Conservation (phyloP, 2,329 filamentous ascomycete species). For the Neofusicoccum kwambonambiense region DNA sequence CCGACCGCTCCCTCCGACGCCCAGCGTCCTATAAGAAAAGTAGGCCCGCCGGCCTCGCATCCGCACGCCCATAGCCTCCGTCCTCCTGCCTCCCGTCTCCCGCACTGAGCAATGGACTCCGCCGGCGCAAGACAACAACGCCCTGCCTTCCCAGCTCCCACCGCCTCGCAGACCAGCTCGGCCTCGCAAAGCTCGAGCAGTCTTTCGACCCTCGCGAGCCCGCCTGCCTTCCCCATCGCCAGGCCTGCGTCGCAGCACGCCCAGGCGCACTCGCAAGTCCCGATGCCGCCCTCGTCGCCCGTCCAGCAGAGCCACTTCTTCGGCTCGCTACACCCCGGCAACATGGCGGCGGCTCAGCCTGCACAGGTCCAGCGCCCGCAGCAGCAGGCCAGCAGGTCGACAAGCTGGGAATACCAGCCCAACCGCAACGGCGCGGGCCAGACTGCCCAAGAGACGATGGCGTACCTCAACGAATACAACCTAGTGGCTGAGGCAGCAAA, state of each 20-base stretch:
- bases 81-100: not conserved
- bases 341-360: slow-evolving; percentile 22
- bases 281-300: slow-evolving; percentile 33
- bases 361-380: slow-evolving; percentile 29
- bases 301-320: slow-evolving; percentile 34
- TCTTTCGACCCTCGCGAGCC: slow-evolving; percentile 36
- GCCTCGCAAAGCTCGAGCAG: slow-evolving; percentile 45
- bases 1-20: not conserved
- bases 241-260: slow-evolving; percentile 17
- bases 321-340: slow-evolving; percentile 26
- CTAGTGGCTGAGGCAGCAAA: slow-evolving; percentile 91
- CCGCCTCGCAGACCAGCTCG: slow-evolving; percentile 25
- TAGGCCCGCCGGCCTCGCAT: not conserved
- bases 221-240: slow-evolving; percentile 20
- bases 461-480: slow-evolving; percentile 76
- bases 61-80: not conserved
- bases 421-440: slow-evolving; percentile 34
- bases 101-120: slow-evolving; percentile 4
- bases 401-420: slow-evolving; percentile 34
- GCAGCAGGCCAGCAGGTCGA: not conserved
- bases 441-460: slow-evolving; percentile 49
- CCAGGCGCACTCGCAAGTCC: slow-evolving; percentile 8
- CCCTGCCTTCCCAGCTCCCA: slow-evolving; percentile 10
- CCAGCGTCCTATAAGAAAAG: slow-evolving; percentile 8
- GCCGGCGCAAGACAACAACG: slow-evolving; percentile 17